Base-by-base conservation (phyloP, 2,329 filamentous ascomycete species). In the Cladorrhinum sp. region DNA sequence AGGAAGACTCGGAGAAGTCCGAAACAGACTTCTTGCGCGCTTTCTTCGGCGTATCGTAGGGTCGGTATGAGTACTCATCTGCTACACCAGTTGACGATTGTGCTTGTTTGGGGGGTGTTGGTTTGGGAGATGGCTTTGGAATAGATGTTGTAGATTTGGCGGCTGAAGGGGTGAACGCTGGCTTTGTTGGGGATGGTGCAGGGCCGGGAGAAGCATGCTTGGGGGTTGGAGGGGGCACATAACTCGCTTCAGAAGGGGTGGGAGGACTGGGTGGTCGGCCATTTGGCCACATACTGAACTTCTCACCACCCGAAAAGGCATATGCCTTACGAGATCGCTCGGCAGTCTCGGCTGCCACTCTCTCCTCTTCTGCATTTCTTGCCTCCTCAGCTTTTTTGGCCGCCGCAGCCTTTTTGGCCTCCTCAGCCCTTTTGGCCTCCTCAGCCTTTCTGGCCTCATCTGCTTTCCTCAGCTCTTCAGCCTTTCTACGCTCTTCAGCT, bases 1-100 rank as follows among this genome's bases (percentile, higher is more conserved):
- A 97, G 0, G 92, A 96, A 13, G 89, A 90, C 69, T 96, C 92
- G 16, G 92, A 96, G 68, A 88, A 79, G 0, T 89, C 89, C 25
- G 89, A 87, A 18, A 84, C 79, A n/a, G 89, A 88, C 60, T 84
- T 84, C 63, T 83, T 85, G 64, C 85, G 83, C 18, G 73, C 72
- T 24, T 68, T 79, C 69, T 82, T 86, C 1, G 87, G 83, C 66
- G 85, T 82, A 71, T 93, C 90, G 73, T 93, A 93, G 0, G 91
- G 89, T 54, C 90, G 86, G 74, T 85, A 93, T 1, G 90, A 92
- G 72, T 89, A 86, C 49, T 56, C 53, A 56, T 56, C 53, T 56
- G 53, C 53, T 49, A 38, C 41, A 49, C 53, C 53, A 23, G 53
- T 56, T 56, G 53, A 56, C 25, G 53, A 56, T 29, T 4, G 22